Percentiles rank a stretch among this genome's conserved stretches.
phyloP scores from a whole-genome alignment of 2,329 filamentous ascomycete species.

The Chrysoporthe puriensis region DNA sequence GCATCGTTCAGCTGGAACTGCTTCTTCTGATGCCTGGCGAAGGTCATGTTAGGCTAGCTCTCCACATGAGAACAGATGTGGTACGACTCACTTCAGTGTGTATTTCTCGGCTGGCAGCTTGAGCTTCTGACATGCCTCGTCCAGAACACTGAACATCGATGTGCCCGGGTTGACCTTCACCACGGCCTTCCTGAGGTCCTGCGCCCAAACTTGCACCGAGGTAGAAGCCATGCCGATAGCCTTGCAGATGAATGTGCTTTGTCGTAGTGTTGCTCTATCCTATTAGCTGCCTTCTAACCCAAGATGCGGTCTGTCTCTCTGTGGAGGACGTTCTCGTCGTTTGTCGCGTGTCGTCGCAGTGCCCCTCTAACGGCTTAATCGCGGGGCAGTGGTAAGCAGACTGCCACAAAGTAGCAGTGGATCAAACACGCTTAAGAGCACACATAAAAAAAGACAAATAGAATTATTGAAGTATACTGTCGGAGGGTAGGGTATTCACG shows the following conservation, averaged over 20 bases:
- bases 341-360: not conserved
- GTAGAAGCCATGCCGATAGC: conserved; percentile 67
- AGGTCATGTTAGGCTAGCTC: conserved; percentile 7
- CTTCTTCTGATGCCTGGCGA: conserved; percentile 75
- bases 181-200: conserved; percentile 73
- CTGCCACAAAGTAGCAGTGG: not conserved
- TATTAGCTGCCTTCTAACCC: not conserved
- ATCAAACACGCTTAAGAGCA: not conserved
- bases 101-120: conserved; percentile 73
- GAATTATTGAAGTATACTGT: not conserved
- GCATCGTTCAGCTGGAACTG: conserved; percentile 54
- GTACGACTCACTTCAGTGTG: conserved; percentile 70
- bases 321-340: not conserved
- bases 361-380: not conserved
- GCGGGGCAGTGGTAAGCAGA: not conserved
- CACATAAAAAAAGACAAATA: not conserved
- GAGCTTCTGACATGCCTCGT: conserved; percentile 86
- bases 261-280: not conserved
- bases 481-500: not conserved
- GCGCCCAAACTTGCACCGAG: conserved; percentile 82
- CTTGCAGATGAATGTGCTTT: not conserved
- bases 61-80: not conserved
- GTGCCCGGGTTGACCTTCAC: conserved; percentile 84
- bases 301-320: not conserved
- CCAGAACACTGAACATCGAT: conserved; percentile 81